Evolutionary conservation across 352 stramenopile species (phyloP).

Genomic region (Phytopythium delawarense): DNA sequence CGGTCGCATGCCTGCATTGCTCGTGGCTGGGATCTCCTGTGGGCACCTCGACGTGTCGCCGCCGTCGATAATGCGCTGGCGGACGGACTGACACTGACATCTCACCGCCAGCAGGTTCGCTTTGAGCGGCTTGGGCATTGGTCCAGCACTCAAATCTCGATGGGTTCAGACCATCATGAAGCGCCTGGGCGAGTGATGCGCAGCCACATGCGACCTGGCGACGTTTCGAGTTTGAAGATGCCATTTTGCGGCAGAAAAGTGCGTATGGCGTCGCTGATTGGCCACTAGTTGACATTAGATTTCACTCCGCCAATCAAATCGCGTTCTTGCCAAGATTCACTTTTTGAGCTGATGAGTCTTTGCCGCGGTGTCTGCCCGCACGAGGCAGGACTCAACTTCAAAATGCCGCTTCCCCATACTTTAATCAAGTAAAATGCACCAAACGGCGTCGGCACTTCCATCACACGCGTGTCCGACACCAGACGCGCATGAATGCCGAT

Average conservation of each 20-base stretch:
- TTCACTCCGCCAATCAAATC: background rate
- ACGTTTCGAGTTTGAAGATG: background rate
- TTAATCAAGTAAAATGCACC: background rate
- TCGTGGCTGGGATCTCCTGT: too few relatives aligned
- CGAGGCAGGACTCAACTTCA: background rate
- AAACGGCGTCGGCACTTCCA: background rate
- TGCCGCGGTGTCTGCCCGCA: background rate
- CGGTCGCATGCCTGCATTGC: too few relatives aligned
- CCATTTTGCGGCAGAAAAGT: background rate
- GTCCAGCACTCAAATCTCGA: too few relatives aligned
- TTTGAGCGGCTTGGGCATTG: too few relatives aligned
- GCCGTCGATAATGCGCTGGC: too few relatives aligned
- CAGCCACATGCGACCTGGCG: background rate
- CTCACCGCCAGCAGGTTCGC: too few relatives aligned
- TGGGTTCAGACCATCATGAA: too few relatives aligned
- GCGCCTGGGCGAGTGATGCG: background rate
- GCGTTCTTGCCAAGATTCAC: background rate
- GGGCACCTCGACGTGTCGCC: too few relatives aligned
- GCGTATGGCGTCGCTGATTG: background rate
- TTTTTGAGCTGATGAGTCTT: slow-evolving; percentile 1
- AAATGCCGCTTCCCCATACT: background rate
- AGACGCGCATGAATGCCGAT: too few relatives aligned
- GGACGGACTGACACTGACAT: too few relatives aligned
- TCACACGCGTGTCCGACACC: too few relatives aligned
- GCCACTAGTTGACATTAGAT: background rate